phyloP scores from a whole-genome alignment of 2,329 filamentous ascomycete genomes.

The Fusarium foetens region DNA sequence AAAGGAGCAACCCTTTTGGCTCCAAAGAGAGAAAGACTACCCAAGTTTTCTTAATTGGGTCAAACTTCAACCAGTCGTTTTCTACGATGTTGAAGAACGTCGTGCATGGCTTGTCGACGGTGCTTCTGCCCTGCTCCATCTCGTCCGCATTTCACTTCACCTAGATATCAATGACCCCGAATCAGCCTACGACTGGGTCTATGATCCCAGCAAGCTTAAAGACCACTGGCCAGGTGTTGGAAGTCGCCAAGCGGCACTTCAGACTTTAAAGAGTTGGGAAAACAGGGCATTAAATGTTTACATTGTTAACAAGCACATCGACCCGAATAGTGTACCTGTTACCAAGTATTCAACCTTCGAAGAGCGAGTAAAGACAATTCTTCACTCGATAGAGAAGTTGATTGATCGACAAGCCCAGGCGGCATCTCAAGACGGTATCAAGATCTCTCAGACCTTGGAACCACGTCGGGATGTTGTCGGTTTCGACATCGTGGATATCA shows the following conservation, averaged over 20 bases:
- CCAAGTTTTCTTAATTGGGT: slow-evolving; percentile 23
- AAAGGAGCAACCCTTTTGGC: slow-evolving; percentile 16
- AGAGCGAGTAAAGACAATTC: background rate
- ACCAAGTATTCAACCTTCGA: background rate
- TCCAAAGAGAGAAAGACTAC: slow-evolving; percentile 21
- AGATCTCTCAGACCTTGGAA: background rate
- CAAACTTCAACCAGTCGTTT: background rate
- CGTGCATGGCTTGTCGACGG: slow-evolving; percentile 26
- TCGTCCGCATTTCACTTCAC: slow-evolving; percentile 19
- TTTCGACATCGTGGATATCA: slow-evolving; percentile 7
- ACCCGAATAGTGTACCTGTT: background rate
- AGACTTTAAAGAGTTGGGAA: slow-evolving; percentile 10
- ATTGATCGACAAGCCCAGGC: slow-evolving; percentile 2
- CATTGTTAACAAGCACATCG: background rate
- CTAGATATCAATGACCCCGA: slow-evolving; percentile 5
- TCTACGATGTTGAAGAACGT: slow-evolving; percentile 5
- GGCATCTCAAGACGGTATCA: slow-evolving; percentile 5
- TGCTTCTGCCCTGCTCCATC: slow-evolving; percentile 24
- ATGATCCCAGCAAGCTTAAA: background rate
- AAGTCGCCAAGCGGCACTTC: slow-evolving; percentile 4
- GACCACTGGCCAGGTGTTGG: background rate
- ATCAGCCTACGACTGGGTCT: slow-evolving; percentile 25
- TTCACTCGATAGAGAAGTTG: slow-evolving; percentile 8
- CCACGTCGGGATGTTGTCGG: slow-evolving; percentile 8
- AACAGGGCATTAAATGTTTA: slow-evolving; percentile 7